Evolutionary conservation across 495 filamentous ascomycete species (phyloP), one percentile per base, ranked within the genome.

Genomic region (Delitschia confertaspora): DNA sequence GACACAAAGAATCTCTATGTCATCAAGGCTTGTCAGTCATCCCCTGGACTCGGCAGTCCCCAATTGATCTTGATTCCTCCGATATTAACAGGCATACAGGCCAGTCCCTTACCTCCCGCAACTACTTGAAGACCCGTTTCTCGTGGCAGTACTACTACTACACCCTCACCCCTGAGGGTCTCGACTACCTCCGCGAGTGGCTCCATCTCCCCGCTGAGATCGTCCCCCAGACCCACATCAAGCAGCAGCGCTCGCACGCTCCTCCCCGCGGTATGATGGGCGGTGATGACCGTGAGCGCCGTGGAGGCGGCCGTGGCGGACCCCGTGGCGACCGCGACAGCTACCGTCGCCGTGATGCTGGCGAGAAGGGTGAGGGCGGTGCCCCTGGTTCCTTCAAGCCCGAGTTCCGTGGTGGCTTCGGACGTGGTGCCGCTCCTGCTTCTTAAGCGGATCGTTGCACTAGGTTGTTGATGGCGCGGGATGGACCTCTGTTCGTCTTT

Each of bases 71-170:
- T 11, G 18, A 11, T 17, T 2, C 36, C 23, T 23, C 25, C 32
- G 35, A 42, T 19, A 2, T 3, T 18, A 24, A 9, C 23, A 11
- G 4, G 3, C n/a, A n/a, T n/a, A 4, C 21, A 51, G 47, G 47
- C 71, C 91, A 98, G 76, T 98, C 91, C 49, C 78, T 98, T 61
- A 88, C 79, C 74, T 96, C 91, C 61, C 87, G 89, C 67, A 88
- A 88, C 65, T 98, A 80, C 70, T 76, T 98, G 72, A 96, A 96
- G 83, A 98, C 91, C 57, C 91, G 88, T 69, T 98, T 98, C 83
- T 93, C 87, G 49, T 98, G 91, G 91, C 91, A 98, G 76, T 96
- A 88, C 81, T 98, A 95, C 80, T 98, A 98, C 83, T 98, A 98
- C 82, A 98, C 93, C 69, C 81, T 98, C 66, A 98, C 91, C 66